A percentile compares a stretch with the other conserved stretches of the same genome.
These are phyloP conservation scores for Alternaria sp. DNA, from an alignment of 2,329 filamentous ascomycete genomes.

Conservation along the genomic window DNA sequence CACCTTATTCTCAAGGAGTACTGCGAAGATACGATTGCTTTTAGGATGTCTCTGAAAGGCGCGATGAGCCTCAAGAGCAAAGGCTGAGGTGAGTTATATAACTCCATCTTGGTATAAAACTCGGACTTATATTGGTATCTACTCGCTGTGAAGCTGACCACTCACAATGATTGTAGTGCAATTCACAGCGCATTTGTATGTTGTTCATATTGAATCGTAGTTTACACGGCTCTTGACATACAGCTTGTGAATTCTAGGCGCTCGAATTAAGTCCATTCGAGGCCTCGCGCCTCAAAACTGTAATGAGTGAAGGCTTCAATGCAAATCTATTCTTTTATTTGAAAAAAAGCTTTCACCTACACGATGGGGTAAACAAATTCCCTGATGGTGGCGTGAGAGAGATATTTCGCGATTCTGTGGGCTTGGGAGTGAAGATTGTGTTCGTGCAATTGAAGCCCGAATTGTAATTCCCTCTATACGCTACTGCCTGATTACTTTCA, in stretches of 20 bases:
- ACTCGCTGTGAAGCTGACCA: not conserved
- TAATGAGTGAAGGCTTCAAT: not conserved
- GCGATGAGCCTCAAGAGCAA: not conserved
- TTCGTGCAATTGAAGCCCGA: not conserved
- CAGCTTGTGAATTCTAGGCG: not conserved
- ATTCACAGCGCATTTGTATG: not conserved
- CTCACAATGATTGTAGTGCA: not conserved
- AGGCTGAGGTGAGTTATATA: not conserved
- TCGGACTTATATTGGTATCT: not conserved
- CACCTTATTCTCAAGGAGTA: not conserved
- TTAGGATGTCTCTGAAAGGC: not conserved
- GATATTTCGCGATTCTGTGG: not conserved
- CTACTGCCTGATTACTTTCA: not conserved
- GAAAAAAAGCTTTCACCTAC: not conserved
- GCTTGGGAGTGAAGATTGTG: not conserved
- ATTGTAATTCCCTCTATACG: accelerated
- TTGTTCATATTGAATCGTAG: not conserved
- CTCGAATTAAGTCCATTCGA: not conserved
- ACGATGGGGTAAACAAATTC: not conserved
- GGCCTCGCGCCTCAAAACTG: not conserved
- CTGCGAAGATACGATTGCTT: not conserved
- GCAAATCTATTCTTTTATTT: not conserved
- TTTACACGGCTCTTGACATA: not conserved
- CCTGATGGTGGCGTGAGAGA: not conserved
- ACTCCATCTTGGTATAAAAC: not conserved